A percentile compares a stretch with the other conserved stretches of the same genome.
Evolutionary conservation across 2,329 filamentous ascomycete species (phyloP).

Genomic region (Arthroderma sp.): DNA sequence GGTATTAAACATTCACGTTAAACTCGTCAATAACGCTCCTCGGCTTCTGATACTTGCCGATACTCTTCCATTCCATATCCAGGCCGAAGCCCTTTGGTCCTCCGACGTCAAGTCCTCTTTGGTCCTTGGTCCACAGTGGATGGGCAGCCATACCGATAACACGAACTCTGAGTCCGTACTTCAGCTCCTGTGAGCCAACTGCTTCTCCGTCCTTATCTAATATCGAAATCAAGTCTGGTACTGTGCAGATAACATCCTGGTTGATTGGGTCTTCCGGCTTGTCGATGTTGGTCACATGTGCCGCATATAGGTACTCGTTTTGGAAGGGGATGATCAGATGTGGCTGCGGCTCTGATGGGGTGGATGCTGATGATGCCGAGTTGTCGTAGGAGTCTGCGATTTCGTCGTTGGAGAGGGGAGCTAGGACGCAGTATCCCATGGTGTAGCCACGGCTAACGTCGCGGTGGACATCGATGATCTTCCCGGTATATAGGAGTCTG

Average conservation of each 20-base stretch:
- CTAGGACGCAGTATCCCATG: constrained; percentile 25
- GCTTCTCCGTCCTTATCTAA: constrained; percentile 38
- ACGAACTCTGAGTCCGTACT: constrained; percentile 41
- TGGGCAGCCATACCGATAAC: constrained; percentile 42
- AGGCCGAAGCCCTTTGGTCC: constrained; percentile 32
- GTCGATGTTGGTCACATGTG: constrained; percentile 14
- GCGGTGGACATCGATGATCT: constrained; percentile 34
- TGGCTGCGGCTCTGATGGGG: not conserved
- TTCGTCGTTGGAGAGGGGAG: constrained; percentile 17
- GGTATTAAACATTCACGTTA: constrained; percentile 7
- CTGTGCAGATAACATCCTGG: constrained; percentile 20
- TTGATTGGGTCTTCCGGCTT: constrained; percentile 6
- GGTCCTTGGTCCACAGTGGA: constrained; percentile 37
- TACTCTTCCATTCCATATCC: constrained; percentile 16
- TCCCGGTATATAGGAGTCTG: constrained; percentile 34
- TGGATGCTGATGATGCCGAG: not conserved
- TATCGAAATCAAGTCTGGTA: constrained; percentile 30
- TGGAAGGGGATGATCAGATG: constrained; percentile 21
- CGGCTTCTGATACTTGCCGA: constrained; percentile 18
- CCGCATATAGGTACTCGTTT: constrained; percentile 21
- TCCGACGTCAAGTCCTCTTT: constrained; percentile 30
- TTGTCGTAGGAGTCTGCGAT: constrained; percentile 6
- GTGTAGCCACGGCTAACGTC: constrained; percentile 29
- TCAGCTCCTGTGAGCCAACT: constrained; percentile 40
- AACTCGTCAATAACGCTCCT: constrained; percentile 22